A percentile compares a stretch with the other conserved stretches of the same genome.
Conservation (phyloP, 768 basidiomycete genomes). For the Termitomyces sp. region DNA sequence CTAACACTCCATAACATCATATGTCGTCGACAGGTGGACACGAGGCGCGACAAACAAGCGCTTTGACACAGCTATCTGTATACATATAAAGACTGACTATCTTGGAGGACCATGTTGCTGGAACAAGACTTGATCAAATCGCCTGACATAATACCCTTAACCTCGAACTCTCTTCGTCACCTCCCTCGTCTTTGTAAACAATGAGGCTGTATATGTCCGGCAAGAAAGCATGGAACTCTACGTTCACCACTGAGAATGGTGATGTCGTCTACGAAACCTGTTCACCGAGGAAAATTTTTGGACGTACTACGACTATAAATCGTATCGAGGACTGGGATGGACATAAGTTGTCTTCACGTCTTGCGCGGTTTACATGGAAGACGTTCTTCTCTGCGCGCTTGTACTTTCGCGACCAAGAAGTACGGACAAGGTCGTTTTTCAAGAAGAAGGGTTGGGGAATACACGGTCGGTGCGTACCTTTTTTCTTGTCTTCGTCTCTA, state of each 20-base stretch:
- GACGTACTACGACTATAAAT: slow-evolving; percentile 14
- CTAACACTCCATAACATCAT: neutral
- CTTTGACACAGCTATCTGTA: slow-evolving; percentile 1
- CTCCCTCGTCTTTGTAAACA: neutral
- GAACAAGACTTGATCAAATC: neutral
- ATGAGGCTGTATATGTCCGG: slow-evolving; percentile 20
- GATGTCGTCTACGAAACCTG: slow-evolving; percentile 17
- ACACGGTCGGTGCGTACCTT: slow-evolving; percentile 15
- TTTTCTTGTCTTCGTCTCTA: neutral
- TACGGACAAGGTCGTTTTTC: slow-evolving; percentile 17
- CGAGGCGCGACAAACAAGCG: neutral
- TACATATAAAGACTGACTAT: neutral
- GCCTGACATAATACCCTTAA: neutral
- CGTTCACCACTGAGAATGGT: slow-evolving; percentile 16
- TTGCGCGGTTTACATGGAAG: slow-evolving; percentile 19
- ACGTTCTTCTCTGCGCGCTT: slow-evolving; percentile 14
- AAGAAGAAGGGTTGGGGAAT: slow-evolving; percentile 18
- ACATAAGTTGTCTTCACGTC: slow-evolving; percentile 8
- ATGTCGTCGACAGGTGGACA: neutral
- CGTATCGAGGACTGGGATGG: slow-evolving; percentile 5
- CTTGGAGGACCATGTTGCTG: neutral
- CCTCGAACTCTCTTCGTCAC: neutral
- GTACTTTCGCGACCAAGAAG: slow-evolving; percentile 13
- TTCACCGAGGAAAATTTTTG: slow-evolving; percentile 15
- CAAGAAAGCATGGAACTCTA: slow-evolving; percentile 15